Percentiles rank a stretch among this genome's conserved stretches.
phyloP scores from a whole-genome alignment of 164 flowering plant genomes.

The Dillenia turbinata region DNA sequence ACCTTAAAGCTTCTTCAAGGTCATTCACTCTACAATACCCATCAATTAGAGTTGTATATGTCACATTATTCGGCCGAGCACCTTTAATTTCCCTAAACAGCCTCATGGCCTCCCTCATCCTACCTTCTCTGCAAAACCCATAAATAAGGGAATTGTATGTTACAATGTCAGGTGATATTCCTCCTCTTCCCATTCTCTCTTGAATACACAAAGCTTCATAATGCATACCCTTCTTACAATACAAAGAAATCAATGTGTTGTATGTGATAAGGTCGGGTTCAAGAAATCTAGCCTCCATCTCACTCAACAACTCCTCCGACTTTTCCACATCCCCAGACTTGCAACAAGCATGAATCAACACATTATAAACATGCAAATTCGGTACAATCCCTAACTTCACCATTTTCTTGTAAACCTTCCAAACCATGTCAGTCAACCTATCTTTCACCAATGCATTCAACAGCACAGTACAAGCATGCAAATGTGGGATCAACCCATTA shows the following conservation, averaged over 20 bases:
- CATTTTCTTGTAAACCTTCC: slow-evolving; percentile 74
- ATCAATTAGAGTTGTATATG: slow-evolving; percentile 87
- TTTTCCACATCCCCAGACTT: slow-evolving; percentile 68
- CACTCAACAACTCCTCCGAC: slow-evolving; percentile 55
- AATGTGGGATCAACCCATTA: slow-evolving; percentile 51
- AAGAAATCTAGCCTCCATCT: slow-evolving; percentile 56
- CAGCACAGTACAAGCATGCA: slow-evolving; percentile 75
- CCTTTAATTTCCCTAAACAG: slow-evolving; percentile 68
- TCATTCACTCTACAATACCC: slow-evolving; percentile 77
- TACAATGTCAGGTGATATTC: slow-evolving; percentile 72
- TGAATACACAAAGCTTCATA: slow-evolving; percentile 77
- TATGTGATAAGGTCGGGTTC: slow-evolving; percentile 67
- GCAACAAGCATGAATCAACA: slow-evolving; percentile 83
- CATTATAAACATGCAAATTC: slow-evolving; percentile 71
- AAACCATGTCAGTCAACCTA: slow-evolving; percentile 53
- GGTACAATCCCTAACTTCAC: slow-evolving; percentile 53
- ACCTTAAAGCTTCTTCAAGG: slow-evolving; percentile 56
- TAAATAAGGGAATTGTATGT: slow-evolving; percentile 77
- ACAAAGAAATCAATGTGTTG: slow-evolving; percentile 76
- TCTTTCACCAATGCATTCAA: slow-evolving; percentile 65
- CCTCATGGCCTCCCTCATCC: slow-evolving; percentile 82
- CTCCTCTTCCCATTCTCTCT: slow-evolving; percentile 69
- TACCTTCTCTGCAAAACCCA: slow-evolving; percentile 78
- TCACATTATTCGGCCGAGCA: slow-evolving; percentile 62
- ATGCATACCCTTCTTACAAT: slow-evolving; percentile 83